A percentile compares a stretch with the other conserved stretches of the same genome.
These are phyloP conservation scores for Auricularia sp. DNA, from an alignment of 768 basidiomycete genomes.

Conservation along the genomic window DNA sequence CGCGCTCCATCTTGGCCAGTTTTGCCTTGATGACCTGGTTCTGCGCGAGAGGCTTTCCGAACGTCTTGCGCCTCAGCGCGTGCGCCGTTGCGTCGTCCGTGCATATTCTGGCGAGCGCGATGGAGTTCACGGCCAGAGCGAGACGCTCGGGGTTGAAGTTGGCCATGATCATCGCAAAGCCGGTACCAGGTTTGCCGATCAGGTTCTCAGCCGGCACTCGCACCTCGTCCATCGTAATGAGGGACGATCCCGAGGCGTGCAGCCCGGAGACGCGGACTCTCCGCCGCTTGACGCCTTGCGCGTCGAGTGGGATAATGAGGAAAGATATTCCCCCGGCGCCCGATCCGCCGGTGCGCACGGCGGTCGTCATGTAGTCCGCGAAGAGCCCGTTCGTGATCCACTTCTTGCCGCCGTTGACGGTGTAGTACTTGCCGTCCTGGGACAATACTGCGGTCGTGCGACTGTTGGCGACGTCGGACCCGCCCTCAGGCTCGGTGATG, in stretches of 20 bases:
- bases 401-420: slow-evolving; percentile 13
- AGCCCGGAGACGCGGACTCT: slow-evolving; percentile 13
- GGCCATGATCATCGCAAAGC: slow-evolving; percentile 17
- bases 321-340: slow-evolving; percentile 13
- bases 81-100: slow-evolving; percentile 9
- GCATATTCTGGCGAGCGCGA: slow-evolving; percentile 6
- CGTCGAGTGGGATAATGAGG: slow-evolving; percentile 14
- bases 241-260: slow-evolving; percentile 13
- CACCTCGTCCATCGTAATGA: slow-evolving; percentile 17
- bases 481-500: slow-evolving; percentile 13
- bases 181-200: slow-evolving; percentile 17
- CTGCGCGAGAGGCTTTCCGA: slow-evolving; percentile 9
- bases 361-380: slow-evolving; percentile 20
- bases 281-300: slow-evolving; percentile 10
- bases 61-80: slow-evolving; percentile 10
- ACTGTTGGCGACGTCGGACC: slow-evolving; percentile 11
- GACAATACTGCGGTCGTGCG: slow-evolving; percentile 7
- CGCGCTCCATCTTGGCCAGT: slow-evolving; percentile 10
- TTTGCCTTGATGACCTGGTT: slow-evolving; percentile 13
- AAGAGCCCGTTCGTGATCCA: slow-evolving; percentile 16
- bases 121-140: slow-evolving; percentile 5
- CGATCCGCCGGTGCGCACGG: slow-evolving; percentile 20
- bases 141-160: slow-evolving; percentile 18
- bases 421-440: slow-evolving; percentile 5
- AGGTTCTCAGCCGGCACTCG: slow-evolving; percentile 20